Evolutionary conservation across 805 yeast species (phyloP).

Genomic region (Kodamaea restingae): DNA sequence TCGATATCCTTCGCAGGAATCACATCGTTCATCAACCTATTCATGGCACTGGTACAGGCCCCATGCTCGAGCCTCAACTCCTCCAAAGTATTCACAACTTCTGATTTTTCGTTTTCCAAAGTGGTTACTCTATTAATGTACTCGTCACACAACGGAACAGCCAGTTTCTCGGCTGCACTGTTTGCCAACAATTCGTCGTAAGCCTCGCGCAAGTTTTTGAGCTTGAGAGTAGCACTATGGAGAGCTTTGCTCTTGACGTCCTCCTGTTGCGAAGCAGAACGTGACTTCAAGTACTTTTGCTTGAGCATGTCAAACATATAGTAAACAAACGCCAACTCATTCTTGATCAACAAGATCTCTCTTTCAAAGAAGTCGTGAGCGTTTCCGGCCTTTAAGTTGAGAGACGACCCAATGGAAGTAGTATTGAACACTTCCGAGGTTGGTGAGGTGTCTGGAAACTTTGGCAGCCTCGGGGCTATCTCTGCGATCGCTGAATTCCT

Average conservation of each 20-base stretch:
- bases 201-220: slow-evolving; percentile 10
- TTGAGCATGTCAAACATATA: slow-evolving; percentile 48
- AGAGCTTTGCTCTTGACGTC: slow-evolving; percentile 2
- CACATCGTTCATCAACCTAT: slow-evolving; percentile 12
- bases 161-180: too few species aligned
- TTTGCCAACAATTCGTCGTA: slow-evolving; percentile 11
- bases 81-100: slow-evolving; percentile 5
- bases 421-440: too few species aligned
- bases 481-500: slow-evolving; percentile 6
- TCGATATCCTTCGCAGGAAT: slow-evolving; percentile 23
- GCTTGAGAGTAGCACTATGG: slow-evolving; percentile 2
- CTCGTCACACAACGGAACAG: neutral
- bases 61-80: slow-evolving; percentile 10
- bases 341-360: slow-evolving; percentile 52
- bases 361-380: slow-evolving; percentile 49
- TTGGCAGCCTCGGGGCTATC: too few species aligned
- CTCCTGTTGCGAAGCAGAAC: neutral
- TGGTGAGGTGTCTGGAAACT: too few species aligned
- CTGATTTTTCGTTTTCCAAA: slow-evolving; percentile 2
- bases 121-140: neutral
- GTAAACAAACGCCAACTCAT: slow-evolving; percentile 58
- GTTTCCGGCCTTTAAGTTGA: slow-evolving; percentile 16
- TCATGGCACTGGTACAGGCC: slow-evolving; percentile 7
- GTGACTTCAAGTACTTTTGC: slow-evolving; percentile 16
- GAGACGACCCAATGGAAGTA: too few species aligned